These are phyloP conservation scores for Aristolochia contorta DNA, from an alignment of 164 flowering plant genomes.

Conservation along the genomic window DNA sequence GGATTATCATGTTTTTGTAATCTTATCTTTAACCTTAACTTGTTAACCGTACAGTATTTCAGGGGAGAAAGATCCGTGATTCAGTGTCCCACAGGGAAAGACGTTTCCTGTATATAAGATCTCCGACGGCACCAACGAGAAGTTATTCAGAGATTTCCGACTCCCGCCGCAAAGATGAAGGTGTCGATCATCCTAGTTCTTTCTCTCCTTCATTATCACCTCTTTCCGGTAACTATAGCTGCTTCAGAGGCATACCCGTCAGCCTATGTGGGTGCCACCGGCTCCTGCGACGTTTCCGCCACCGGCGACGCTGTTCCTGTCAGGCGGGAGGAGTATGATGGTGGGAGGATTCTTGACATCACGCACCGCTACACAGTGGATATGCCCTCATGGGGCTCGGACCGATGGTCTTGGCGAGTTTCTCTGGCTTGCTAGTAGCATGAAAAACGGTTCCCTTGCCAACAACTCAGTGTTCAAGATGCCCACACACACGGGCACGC, in stretches of 20 bases:
- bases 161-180: neutral
- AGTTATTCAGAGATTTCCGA: too few relatives aligned
- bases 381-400: conserved; percentile 48
- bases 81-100: too few relatives aligned
- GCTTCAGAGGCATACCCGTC: neutral
- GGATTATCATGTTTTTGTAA: too few relatives aligned
- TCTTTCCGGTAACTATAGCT: neutral
- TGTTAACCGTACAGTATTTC: too few relatives aligned
- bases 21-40: too few relatives aligned
- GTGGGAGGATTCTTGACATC: conserved; percentile 67
- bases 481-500: conserved; percentile 80
- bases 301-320: neutral
- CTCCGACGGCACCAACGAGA: too few relatives aligned
- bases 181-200: neutral
- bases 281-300: neutral
- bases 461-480: conserved; percentile 72
- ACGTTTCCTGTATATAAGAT: too few relatives aligned
- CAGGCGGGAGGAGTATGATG: conserved; percentile 49
- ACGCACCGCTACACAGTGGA: conserved; percentile 41
- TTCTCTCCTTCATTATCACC: neutral
- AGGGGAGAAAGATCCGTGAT: too few relatives aligned
- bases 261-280: neutral
- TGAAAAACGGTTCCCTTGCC: conserved; percentile 76
- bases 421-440: conserved; percentile 51
- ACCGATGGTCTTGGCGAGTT: conserved; percentile 55